A percentile compares a stretch with the other conserved stretches of the same genome.
These are phyloP conservation scores for Albizia julibrissin DNA, from an alignment of 306 rosid genomes.

Conservation along the genomic window DNA sequence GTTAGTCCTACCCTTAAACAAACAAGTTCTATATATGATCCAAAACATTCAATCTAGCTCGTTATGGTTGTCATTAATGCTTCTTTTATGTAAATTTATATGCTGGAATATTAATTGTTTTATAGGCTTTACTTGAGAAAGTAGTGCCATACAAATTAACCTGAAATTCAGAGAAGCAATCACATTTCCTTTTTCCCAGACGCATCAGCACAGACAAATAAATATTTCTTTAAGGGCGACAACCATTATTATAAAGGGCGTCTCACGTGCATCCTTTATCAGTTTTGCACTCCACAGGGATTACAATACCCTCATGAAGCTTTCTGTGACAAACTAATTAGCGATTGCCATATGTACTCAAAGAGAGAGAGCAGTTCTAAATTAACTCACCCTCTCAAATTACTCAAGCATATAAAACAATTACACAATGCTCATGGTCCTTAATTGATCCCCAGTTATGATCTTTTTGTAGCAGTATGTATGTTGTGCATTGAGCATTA, in stretches of 20 bases:
- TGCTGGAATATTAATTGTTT: background rate
- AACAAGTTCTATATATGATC: background rate
- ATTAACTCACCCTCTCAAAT: background rate
- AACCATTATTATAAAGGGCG: conserved; percentile 13
- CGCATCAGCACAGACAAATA: conserved; percentile 5
- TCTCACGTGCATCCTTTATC: conserved; percentile 32
- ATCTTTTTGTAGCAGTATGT: background rate
- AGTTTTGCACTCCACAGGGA: conserved; percentile 20
- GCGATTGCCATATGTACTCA: background rate
- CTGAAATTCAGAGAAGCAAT: background rate
- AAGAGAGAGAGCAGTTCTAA: background rate
- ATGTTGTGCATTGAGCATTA: background rate
- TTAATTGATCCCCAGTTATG: background rate
- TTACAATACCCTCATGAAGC: conserved; percentile 16
- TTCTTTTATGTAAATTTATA: background rate
- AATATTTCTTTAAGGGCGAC: conserved; percentile 10
- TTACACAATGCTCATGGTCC: background rate
- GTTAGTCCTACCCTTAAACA: background rate
- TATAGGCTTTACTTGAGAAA: conserved; percentile 9
- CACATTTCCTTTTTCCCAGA: background rate
- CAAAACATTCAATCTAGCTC: background rate
- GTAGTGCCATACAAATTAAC: background rate
- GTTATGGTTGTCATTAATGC: background rate
- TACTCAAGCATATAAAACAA: background rate
- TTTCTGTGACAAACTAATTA: background rate